Evolutionary conservation across 2,329 filamentous ascomycete genomes (phyloP).

Genomic region (Neurospora sp.): DNA sequence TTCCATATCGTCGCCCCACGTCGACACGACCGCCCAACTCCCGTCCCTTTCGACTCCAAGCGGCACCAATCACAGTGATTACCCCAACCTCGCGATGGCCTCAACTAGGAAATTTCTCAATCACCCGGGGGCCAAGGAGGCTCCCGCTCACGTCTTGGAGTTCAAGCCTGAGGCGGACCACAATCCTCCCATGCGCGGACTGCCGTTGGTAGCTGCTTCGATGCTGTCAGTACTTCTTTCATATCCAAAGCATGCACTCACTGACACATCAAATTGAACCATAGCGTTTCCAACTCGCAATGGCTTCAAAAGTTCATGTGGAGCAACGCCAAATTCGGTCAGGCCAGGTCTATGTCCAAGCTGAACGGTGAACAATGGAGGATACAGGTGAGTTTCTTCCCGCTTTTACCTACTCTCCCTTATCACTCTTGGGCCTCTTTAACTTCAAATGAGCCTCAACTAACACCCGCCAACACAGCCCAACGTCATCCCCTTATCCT

Average conservation of each 20-base stretch:
- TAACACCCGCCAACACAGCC: conserved; percentile 30
- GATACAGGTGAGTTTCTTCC: conserved; percentile 34
- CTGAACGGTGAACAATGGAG: conserved; percentile 35
- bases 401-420: background rate
- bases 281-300: conserved; percentile 49
- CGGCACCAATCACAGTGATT: background rate
- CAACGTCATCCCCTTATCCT: conserved; percentile 41
- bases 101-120: conserved; percentile 27
- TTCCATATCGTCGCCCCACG: background rate
- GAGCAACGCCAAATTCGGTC: conserved; percentile 53
- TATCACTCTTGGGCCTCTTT: background rate
- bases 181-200: conserved; percentile 63
- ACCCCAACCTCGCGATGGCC: conserved; percentile 5
- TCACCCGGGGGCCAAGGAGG: conserved; percentile 32
- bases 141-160: conserved; percentile 23
- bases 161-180: conserved; percentile 33
- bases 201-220: conserved; percentile 47
- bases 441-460: background rate
- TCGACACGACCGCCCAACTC: background rate
- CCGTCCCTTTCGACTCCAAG: background rate
- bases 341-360: conserved; percentile 34
- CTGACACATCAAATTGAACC: background rate
- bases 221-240: conserved; percentile 17
- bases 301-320: conserved; percentile 58
- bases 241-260: background rate